Base-by-base conservation (phyloP, 2,329 filamentous ascomycete genomes). In the Ascomycota sp. region DNA sequence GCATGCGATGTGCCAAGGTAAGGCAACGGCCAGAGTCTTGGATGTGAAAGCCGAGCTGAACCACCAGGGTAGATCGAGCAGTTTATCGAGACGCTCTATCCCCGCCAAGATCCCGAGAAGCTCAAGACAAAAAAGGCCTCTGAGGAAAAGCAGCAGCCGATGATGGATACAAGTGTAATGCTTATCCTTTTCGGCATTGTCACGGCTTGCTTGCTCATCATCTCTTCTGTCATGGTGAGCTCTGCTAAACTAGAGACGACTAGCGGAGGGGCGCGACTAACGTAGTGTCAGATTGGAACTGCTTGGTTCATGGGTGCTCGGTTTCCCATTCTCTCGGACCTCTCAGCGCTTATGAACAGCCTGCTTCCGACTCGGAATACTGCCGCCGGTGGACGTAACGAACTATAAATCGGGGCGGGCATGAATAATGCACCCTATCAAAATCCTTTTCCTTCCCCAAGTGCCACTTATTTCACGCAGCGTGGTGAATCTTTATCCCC, bases 21-120 rank as follows among this genome's bases (percentile, higher is more conserved):
- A 17, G 25, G 38, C 24, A 26, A 10, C 20, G 27, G n/a, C 22
- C 3, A 12, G 15, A 22, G 7, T 10, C n/a, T 11, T 20, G 9
- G 9, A 3, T 5, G 11, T 8, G 2, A n/a, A 21, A 22, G 17
- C 5, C 19, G 22, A n/a, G 23, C 11, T 29, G 13, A 17, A 33
- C 20, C 4, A 13, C 8, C 5, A 9, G 20, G 2, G 7, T 43
- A 89, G 78, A 80, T 93, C 39, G 85, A 95, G 51, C 79, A 89
- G 60, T 93, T 92, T 50, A 92, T 95, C 48, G 86, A 95, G 53
- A 75, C 73, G 5, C 72, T 95, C 41, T 95, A 85, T 69, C 89
- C 89, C 4, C 67, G 70, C 7, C 82, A 93, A 52, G 72, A 79
- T 37, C 67, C 78, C 27, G 73, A 76, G 44, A 57, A 60, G 36